Percentiles rank a stretch among this genome's conserved stretches.
Evolutionary conservation across 495 filamentous ascomycete genomes (phyloP).

Genomic region (Cercophora newfieldiana): DNA sequence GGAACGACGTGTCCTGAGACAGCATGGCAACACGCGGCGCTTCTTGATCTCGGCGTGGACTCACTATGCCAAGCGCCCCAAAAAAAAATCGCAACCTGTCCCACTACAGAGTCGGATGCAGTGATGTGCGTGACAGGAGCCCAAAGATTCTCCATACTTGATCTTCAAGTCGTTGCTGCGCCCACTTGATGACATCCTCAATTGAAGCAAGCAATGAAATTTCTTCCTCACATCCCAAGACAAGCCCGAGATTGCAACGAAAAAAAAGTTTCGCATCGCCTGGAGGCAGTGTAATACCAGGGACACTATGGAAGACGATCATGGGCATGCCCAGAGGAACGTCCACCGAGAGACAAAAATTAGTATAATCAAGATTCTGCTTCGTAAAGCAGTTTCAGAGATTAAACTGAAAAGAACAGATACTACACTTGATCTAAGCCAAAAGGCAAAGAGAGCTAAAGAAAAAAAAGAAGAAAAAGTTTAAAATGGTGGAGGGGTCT

Average conservation of each 20-base stretch:
- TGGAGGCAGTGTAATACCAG: conserved; percentile 85
- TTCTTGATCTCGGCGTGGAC: no score
- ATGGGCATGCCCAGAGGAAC: conserved; percentile 73
- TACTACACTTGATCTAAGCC: conserved; percentile 98
- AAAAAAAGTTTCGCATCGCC: conserved; percentile 67
- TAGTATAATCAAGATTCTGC: conserved; percentile 80
- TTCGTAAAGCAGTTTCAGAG: conserved; percentile 64
- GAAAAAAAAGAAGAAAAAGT: conserved; percentile 37
- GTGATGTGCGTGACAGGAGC: no score
- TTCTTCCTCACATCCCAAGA: conserved; percentile 25
- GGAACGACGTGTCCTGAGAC: no score
- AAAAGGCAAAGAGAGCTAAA: conserved; percentile 61
- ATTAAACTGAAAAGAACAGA: conserved; percentile 99
- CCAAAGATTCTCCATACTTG: no score
- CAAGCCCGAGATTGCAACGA: conserved; percentile 22
- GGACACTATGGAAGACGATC: conserved; percentile 70
- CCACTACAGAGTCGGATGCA: no score
- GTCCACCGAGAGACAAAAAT: conserved; percentile 59
- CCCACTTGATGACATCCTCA: no score
- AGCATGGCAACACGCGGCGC: no score
- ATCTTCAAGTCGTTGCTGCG: no score
- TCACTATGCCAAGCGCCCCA: no score
- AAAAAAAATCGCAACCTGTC: no score
- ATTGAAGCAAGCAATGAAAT: no score
- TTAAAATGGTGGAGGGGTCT: conserved; percentile 30